Conservation (phyloP, 495 filamentous ascomycete species). For the Cudoniella acicularis region DNA sequence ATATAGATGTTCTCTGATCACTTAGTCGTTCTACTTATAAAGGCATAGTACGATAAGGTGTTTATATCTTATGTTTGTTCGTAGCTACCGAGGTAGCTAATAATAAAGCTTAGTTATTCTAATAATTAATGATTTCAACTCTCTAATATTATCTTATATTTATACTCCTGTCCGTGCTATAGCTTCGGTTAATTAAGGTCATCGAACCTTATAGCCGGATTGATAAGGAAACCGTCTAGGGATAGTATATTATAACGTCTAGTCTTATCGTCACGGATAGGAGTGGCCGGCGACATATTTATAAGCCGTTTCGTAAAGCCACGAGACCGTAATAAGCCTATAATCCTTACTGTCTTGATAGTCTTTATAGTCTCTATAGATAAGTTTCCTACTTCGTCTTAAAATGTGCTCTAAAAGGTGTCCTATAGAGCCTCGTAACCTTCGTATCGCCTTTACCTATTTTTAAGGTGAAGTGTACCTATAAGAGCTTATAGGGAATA, state of each 20-base stretch:
- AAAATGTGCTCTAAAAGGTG: slow-evolving; percentile 35
- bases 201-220: slow-evolving; percentile 32
- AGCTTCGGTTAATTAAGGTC: too few species aligned
- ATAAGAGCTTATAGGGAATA: slow-evolving; percentile 34
- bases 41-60: too few species aligned
- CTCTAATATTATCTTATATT: too few species aligned
- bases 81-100: too few species aligned
- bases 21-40: too few species aligned
- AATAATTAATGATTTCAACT: too few species aligned
- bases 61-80: too few species aligned
- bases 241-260: slow-evolving; percentile 37
- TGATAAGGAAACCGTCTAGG: slow-evolving; percentile 37
- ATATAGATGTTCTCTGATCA: slow-evolving; percentile 1
- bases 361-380: slow-evolving; percentile 24
- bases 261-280: slow-evolving; percentile 35
- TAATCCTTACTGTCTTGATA: slow-evolving; percentile 35
- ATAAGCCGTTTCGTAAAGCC: slow-evolving; percentile 41
- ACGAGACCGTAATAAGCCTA: slow-evolving; percentile 32
- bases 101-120: too few species aligned
- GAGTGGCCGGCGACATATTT: slow-evolving; percentile 30
- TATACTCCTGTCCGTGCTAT: too few species aligned
- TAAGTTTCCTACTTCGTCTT: slow-evolving; percentile 30
- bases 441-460: slow-evolving; percentile 35
- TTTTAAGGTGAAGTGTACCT: slow-evolving; percentile 29
- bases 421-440: slow-evolving; percentile 32